Evolutionary conservation across 192 early-diverging fungal species (phyloP).

Genomic region (Coemansia sp.): DNA sequence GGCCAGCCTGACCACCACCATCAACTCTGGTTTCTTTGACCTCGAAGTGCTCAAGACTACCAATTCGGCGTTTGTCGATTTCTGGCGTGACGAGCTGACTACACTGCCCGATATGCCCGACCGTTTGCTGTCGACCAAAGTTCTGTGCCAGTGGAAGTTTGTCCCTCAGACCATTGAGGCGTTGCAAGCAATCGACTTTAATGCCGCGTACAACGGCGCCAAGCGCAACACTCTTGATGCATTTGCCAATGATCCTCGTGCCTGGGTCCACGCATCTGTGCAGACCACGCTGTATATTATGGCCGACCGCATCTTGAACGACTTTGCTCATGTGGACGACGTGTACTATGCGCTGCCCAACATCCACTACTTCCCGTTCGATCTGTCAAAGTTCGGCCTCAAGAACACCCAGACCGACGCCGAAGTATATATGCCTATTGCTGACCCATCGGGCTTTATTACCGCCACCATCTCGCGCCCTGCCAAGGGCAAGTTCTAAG

Average conservation of each 20-base stretch:
- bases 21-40: slow-evolving; percentile 71
- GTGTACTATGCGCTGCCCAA: slow-evolving; percentile 75
- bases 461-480: slow-evolving; percentile 66
- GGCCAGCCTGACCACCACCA: slow-evolving; percentile 18
- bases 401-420: slow-evolving; percentile 67
- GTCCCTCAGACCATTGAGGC: slow-evolving; percentile 4
- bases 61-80: slow-evolving; percentile 74
- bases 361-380: slow-evolving; percentile 73
- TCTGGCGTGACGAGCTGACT: slow-evolving; percentile 71
- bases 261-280: slow-evolving; percentile 67
- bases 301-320: slow-evolving; percentile 63
- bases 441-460: slow-evolving; percentile 74
- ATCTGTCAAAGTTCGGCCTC: slow-evolving; percentile 69
- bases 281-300: slow-evolving; percentile 81
- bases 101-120: slow-evolving; percentile 73
- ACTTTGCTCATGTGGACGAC: slow-evolving; percentile 59
- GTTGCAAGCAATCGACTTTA: slow-evolving; percentile 49
- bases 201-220: slow-evolving; percentile 61
- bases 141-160: slow-evolving; percentile 66
- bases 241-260: slow-evolving; percentile 71
- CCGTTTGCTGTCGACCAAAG: slow-evolving; percentile 73
- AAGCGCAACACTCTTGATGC: slow-evolving; percentile 68
- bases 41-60: slow-evolving; percentile 82
- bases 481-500: slow-evolving; percentile 32
- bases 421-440: slow-evolving; percentile 71